Evolutionary conservation across 1,284 basidiomycete species (phyloP).

Genomic region (Ganoderma lucidum): DNA sequence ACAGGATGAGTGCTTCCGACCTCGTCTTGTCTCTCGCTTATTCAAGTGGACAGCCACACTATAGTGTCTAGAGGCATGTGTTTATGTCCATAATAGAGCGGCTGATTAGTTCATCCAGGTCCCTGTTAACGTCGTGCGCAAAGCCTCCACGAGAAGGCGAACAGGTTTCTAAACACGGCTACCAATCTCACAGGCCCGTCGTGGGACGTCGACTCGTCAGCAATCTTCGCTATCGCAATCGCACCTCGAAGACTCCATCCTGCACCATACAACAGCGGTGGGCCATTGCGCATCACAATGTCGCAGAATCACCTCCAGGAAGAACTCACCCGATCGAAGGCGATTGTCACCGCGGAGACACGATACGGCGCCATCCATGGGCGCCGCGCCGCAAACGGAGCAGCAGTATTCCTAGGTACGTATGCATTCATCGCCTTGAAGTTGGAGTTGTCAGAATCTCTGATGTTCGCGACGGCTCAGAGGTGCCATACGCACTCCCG

Average conservation of each 20-base stretch:
- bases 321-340: constrained; percentile 43
- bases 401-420: constrained; percentile 68
- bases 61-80: neutral
- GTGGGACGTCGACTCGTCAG: neutral
- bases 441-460: neutral
- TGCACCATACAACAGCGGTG: neutral
- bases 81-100: neutral
- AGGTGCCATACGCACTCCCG: constrained; percentile 76
- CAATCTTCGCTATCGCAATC: neutral
- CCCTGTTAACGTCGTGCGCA: neutral
- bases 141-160: neutral
- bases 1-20: constrained; percentile 1
- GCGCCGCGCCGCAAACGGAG: constrained; percentile 64
- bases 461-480: constrained; percentile 44
- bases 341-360: constrained; percentile 58
- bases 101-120: neutral
- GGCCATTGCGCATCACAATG: constrained; percentile 22
- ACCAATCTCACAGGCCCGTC: neutral
- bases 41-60: neutral
- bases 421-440: neutral
- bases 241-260: neutral
- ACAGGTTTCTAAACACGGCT: neutral
- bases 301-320: constrained; percentile 38
- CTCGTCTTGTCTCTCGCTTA: constrained; percentile 1
- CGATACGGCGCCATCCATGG: constrained; percentile 63